phyloP scores from a whole-genome alignment of 768 basidiomycete genomes.

The Naganishia vishniacii region DNA sequence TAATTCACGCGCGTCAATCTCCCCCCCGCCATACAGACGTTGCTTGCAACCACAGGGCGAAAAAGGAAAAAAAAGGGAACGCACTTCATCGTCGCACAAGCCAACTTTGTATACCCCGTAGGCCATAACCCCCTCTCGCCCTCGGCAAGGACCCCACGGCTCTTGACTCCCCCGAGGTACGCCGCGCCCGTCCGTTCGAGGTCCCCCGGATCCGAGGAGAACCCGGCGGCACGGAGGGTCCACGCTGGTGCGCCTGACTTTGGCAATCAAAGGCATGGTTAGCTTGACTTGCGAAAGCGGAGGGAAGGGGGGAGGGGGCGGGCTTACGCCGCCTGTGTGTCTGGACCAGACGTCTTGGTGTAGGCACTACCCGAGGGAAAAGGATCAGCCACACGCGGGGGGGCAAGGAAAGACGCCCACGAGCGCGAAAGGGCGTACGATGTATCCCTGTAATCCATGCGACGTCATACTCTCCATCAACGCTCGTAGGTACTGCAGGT shows the following conservation, averaged over 20 bases:
- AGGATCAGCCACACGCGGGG: conserved; percentile 65
- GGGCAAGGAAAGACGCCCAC: conserved; percentile 57
- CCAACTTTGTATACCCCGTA: conserved; percentile 85
- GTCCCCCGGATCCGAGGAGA: conserved; percentile 53
- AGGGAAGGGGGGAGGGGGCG: neutral
- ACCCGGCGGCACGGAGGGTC: conserved; percentile 77
- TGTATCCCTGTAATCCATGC: conserved; percentile 40
- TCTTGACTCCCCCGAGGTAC: conserved; percentile 73
- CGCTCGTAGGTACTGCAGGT: conserved; percentile 68
- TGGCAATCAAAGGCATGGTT: neutral
- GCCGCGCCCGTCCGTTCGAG: conserved; percentile 80
- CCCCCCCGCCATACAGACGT: too few relatives aligned
- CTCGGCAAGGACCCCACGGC: conserved; percentile 61
- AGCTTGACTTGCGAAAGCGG: too few relatives aligned
- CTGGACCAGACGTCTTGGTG: conserved; percentile 98
- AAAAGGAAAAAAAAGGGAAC: neutral
- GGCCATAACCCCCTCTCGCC: conserved; percentile 84
- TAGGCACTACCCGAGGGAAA: conserved; percentile 50
- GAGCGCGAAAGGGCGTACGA: conserved; percentile 33
- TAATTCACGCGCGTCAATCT: conserved; percentile 41
- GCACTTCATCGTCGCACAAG: conserved; percentile 80
- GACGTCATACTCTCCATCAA: conserved; percentile 50
- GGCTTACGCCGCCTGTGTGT: conserved; percentile 67
- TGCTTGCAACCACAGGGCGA: neutral
- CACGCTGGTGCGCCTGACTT: conserved; percentile 88